phyloP scores from a whole-genome alignment of 306 rosid species.

The Geum urbanum region DNA sequence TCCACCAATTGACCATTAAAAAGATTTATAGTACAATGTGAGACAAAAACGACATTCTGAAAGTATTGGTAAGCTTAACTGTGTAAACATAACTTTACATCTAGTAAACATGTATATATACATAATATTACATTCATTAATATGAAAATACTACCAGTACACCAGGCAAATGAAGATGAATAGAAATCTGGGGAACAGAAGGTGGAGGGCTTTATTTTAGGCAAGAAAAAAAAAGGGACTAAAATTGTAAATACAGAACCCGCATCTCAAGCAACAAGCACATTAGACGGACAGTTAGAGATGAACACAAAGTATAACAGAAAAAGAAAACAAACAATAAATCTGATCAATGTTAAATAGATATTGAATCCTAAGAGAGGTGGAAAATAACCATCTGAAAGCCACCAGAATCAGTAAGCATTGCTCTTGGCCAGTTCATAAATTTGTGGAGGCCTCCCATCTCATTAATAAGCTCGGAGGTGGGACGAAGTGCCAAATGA shows the following conservation, averaged over 20 bases:
- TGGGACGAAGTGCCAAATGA: constrained; percentile 90
- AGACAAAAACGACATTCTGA: background rate
- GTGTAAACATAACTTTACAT: background rate
- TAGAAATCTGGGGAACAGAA: background rate
- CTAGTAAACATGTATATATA: background rate
- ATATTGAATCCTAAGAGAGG: background rate
- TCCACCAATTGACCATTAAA: background rate
- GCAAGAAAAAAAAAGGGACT: background rate
- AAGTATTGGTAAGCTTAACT: background rate
- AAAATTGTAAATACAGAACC: background rate
- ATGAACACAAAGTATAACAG: no score
- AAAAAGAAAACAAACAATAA: no score
- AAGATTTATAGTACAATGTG: background rate
- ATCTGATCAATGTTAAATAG: background rate
- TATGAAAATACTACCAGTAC: background rate
- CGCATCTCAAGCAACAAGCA: background rate
- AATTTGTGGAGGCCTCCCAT: constrained; percentile 85
- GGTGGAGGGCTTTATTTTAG: background rate
- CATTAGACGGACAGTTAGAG: background rate
- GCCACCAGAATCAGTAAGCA: constrained; percentile 97
- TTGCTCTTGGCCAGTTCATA: constrained; percentile 95
- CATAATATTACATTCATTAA: no score
- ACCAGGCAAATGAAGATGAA: background rate
- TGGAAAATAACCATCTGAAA: constrained; percentile 76
- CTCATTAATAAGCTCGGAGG: constrained; percentile 87